Evolutionary conservation across 1,139 yeast genomes (phyloP), one percentile per base, ranked within the genome.

Genomic region (Pneumocystis jirovecii): DNA sequence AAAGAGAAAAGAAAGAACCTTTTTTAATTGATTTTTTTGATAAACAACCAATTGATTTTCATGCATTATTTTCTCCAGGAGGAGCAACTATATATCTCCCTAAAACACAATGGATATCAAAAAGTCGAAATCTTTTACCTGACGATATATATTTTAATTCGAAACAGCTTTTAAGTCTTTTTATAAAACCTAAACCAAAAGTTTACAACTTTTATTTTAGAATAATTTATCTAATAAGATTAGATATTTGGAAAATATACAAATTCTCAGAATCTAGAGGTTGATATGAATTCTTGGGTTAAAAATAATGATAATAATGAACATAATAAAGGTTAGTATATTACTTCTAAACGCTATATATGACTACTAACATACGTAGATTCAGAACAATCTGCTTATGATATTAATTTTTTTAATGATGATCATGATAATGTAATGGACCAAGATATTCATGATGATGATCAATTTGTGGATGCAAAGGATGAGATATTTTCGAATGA

Each of bases 261-360:
- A n/a, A 42, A 35, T 19, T 50, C 57, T 50, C 34, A n/a, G 44
- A 29, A 37, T 44, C 6, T 40, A 40, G 68, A 69, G 19, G 67
- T 68, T 0, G 93, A 88, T 72, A 89, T 86, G 69, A 81, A 83
- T 63, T 87, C 81, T 73, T 89, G 91, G 86, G 95, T 95, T 0
- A 81, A 82, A 34, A 72, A 72, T 35, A 70, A 70, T 63, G 68
- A 70, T 50, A n/a, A 60, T 10, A 29, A 59, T 59, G 42, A 59
- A 59, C 15, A 35, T 7, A 37, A 42, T 3, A 50, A 50, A 50
- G 57, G 57, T 50, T 25, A 37, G 17, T 50, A 29, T 12, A 10
- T 29, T 50, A 6, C 25, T 50, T 25, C 2, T 44, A 1, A 44
- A 10, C 3, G 3, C 21, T 7, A 50, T 3, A 19, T 17, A 44